Evolutionary conservation across 31 red algal species (phyloP).

Genomic region (Porphyra umbilicalis): DNA sequence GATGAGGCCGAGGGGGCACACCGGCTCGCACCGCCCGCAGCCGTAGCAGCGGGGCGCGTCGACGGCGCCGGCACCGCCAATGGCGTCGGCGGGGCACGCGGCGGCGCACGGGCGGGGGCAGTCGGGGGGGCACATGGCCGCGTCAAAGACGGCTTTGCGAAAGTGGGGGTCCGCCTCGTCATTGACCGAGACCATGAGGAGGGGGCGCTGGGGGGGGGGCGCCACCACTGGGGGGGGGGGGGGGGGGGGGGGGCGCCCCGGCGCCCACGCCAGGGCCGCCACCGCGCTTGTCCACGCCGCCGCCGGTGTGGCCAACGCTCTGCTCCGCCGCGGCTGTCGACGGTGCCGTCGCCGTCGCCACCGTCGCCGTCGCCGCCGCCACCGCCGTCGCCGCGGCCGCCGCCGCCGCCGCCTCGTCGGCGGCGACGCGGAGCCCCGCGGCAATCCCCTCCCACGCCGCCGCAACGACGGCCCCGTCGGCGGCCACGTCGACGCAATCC

Average conservation of each 20-base stretch:
- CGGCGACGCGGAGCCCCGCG: neutral
- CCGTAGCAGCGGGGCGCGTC: slow-evolving; percentile 59
- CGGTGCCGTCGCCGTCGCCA: neutral
- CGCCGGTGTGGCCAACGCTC: neutral
- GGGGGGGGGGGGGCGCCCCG: neutral
- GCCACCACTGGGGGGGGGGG: neutral
- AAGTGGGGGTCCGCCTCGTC: slow-evolving; percentile 89
- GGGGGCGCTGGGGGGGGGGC: slow-evolving; percentile 6
- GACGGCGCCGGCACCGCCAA: slow-evolving; percentile 22
- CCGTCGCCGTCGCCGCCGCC: neutral
- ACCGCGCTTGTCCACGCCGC: too few relatives aligned
- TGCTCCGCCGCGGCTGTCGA: neutral
- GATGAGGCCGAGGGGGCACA: slow-evolving; percentile 62
- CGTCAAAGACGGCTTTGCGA: slow-evolving; percentile 74
- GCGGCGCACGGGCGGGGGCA: slow-evolving; percentile 71
- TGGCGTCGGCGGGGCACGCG: slow-evolving; percentile 69
- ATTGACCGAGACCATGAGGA: slow-evolving; percentile 74
- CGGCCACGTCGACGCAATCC: slow-evolving; percentile 76
- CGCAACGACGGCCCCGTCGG: slow-evolving; percentile 44
- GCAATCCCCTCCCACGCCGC: slow-evolving; percentile 46
- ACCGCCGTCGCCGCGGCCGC: neutral
- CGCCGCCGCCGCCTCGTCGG: neutral
- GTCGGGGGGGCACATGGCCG: slow-evolving; percentile 15
- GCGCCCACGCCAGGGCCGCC: neutral
- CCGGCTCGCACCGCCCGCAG: slow-evolving; percentile 73